A percentile compares a stretch with the other conserved stretches of the same genome.
Conservation (phyloP, 345 rosid genomes). For the Geranium rotundifolium region DNA sequence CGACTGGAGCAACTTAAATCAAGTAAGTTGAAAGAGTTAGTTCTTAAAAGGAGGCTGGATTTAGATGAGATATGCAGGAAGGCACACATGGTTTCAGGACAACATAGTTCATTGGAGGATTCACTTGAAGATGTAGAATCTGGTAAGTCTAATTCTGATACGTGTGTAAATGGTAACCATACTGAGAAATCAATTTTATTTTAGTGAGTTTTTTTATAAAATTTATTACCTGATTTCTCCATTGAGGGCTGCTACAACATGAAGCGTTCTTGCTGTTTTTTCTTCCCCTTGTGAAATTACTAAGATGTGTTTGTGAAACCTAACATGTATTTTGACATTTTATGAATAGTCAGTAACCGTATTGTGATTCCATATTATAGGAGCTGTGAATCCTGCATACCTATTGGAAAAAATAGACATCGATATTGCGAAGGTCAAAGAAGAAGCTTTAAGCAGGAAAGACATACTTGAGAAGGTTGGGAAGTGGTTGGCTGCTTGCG, state of each 20-base stretch:
- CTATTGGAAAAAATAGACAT: constrained; percentile 48
- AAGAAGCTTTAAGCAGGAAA: constrained; percentile 52
- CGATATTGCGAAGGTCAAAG: constrained; percentile 51
- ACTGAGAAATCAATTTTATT: neutral
- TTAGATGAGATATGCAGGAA: constrained; percentile 60
- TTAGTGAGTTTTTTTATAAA: too few species aligned
- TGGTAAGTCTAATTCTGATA: constrained; percentile 20
- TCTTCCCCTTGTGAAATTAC: neutral
- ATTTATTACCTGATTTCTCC: neutral
- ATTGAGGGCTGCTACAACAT: neutral
- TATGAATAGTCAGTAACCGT: neutral
- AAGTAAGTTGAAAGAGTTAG: constrained; percentile 55
- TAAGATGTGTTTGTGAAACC: neutral
- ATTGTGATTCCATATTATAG: constrained; percentile 19
- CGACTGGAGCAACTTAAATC: constrained; percentile 50
- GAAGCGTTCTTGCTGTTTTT: neutral
- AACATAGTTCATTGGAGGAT: constrained; percentile 20
- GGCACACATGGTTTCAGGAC: constrained; percentile 45
- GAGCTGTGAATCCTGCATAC: constrained; percentile 33
- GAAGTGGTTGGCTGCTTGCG: constrained; percentile 63
- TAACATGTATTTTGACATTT: neutral
- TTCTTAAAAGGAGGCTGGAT: constrained; percentile 53
- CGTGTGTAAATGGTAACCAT: too few species aligned
- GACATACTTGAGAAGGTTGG: constrained; percentile 66
- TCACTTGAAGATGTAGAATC: constrained; percentile 40